These are phyloP conservation scores for barrel medic (Medicago truncatula) DNA, from an alignment of 306 rosid species.

Conservation along the genomic window MtrunA17r5.0-ANR NC_053048.1:37415001-37415500, in stretches of 20 bases:
- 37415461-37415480: conserved; percentile 49
- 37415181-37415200: conserved; percentile 67
- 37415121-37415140: conserved; percentile 29
- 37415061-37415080: conserved; percentile 37
- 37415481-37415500: too few relatives aligned
- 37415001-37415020: conserved; percentile 13
- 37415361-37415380: conserved; percentile 53
- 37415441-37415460: conserved; percentile 97
- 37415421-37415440: conserved; percentile 88
- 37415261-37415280: conserved; percentile 36
- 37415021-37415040: conserved; percentile 25
- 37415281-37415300: conserved; percentile 38
- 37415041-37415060: conserved; percentile 45
- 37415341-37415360: conserved; percentile 16
- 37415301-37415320: conserved; percentile 42
- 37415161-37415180: background rate
- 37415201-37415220: conserved; percentile 52
- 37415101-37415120: background rate
- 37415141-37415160: background rate
- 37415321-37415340: conserved; percentile 43
- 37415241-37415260: background rate
- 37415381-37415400: conserved; percentile 69
- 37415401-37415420: conserved; percentile 79
- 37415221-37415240: conserved; percentile 50
- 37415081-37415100: conserved; percentile 1